Evolutionary conservation across 139 green algal genomes (phyloP), one percentile per base, ranked within the genome.

Genomic region (Tetraselmis chui): DNA sequence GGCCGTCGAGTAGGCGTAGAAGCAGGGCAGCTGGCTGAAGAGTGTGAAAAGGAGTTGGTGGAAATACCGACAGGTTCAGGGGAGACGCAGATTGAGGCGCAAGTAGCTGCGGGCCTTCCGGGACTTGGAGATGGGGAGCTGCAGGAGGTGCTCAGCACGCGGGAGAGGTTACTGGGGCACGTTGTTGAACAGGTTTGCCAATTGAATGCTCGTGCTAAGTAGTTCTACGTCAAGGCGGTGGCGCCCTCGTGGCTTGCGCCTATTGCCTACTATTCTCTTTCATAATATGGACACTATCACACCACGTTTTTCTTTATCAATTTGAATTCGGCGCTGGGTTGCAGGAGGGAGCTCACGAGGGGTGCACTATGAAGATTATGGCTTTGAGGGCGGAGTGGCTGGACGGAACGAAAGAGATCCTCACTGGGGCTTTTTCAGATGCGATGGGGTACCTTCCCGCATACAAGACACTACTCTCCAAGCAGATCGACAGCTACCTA

Each of bases 391-490:
- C 67, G 0, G 76, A 81, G 0, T 81, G 80, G 75, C 59, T 94
- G 26, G 31, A 82, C 0, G 76, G 31, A 1, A 81, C 82, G 25
- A 82, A 85, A 0, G 87, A 90, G 30, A 85, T 94, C 29, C 85
- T 94, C n/a, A 88, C 89, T 24, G 58, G 84, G 23, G 82, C 82
- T 2, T 94, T 94, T 81, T 83, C 86, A 1, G 84, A 90, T 1
- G 75, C 84, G 1, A 85, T 89, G 78, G 83, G 80, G 24, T 85
- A 87, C 27, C n/a, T 86, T 25, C 67, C 80, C 0, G 79, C 84
- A 2, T 92, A 92, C 76, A 88, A 85, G 83, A 85, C 59, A 0
- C 23, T 1, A 1, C 76, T 59, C 31, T 24, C 79, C 30, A 78
- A 78, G 28, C 28, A 59, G 58, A 93, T 94, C 59, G 30, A 32